Conservation (phyloP, 306 rosid species). For the Castanea crenata region DNA sequence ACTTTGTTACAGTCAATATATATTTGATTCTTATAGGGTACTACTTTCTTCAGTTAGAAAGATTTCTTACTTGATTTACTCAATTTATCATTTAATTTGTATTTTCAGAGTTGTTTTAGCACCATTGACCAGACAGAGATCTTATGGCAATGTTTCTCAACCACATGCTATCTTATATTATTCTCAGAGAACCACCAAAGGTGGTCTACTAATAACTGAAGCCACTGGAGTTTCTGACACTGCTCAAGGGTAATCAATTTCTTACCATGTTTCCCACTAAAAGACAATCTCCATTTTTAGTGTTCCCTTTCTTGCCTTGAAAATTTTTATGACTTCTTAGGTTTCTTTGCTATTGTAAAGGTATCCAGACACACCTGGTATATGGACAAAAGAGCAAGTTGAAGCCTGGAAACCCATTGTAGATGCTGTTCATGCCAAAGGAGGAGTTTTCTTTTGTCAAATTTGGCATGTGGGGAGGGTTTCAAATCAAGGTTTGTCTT, state of each 20-base stretch:
- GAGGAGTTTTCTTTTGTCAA: slow-evolving; percentile 53
- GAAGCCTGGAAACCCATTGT: slow-evolving; percentile 64
- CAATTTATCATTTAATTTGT: not conserved
- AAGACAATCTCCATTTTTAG: not conserved
- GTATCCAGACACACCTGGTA: slow-evolving; percentile 39
- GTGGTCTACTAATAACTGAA: slow-evolving; percentile 47
- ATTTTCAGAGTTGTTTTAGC: slow-evolving; percentile 58
- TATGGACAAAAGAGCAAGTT: slow-evolving; percentile 56
- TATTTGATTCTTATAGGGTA: not conserved
- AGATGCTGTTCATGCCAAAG: slow-evolving; percentile 57
- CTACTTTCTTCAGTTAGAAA: not conserved
- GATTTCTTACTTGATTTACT: not conserved
- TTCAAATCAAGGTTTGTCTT: slow-evolving; percentile 30
- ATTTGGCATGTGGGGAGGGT: slow-evolving; percentile 56
- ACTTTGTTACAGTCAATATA: not conserved
- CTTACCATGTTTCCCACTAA: not conserved
- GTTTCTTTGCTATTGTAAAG: slow-evolving; percentile 5
- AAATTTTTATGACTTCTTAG: not conserved
- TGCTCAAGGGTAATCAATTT: slow-evolving; percentile 45
- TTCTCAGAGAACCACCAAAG: slow-evolving; percentile 59
- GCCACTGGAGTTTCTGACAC: slow-evolving; percentile 47
- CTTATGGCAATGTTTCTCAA: slow-evolving; percentile 55
- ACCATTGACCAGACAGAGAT: slow-evolving; percentile 46
- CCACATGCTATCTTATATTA: slow-evolving; percentile 64
- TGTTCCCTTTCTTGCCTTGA: not conserved